Evolutionary conservation across 768 basidiomycete genomes (phyloP).

Genomic region (Fomitopsis serialis): DNA sequence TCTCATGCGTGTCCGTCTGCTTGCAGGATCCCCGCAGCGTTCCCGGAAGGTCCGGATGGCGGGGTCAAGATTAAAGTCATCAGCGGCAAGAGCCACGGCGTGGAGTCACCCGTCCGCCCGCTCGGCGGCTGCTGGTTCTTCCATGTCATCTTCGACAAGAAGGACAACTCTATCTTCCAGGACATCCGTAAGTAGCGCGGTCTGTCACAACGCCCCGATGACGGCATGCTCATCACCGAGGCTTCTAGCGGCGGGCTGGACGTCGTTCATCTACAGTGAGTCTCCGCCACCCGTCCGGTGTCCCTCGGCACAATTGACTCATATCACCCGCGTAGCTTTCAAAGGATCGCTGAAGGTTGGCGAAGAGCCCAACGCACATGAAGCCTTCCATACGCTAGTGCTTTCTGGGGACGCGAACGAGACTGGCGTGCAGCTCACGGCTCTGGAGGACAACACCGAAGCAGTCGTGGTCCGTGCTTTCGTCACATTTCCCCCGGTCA

Average conservation of each 20-base stretch:
- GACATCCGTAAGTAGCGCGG: slow-evolving; percentile 56
- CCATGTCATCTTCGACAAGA: slow-evolving; percentile 63
- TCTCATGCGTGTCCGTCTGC: background rate
- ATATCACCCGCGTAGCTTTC: slow-evolving; percentile 40
- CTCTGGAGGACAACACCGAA: slow-evolving; percentile 58
- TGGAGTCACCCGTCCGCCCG: slow-evolving; percentile 83
- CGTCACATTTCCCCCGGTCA: background rate
- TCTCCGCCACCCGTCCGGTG: background rate
- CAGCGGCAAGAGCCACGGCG: slow-evolving; percentile 82
- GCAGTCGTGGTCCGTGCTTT: slow-evolving; percentile 60
- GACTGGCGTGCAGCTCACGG: slow-evolving; percentile 63
- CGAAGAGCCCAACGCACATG: slow-evolving; percentile 37
- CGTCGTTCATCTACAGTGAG: slow-evolving; percentile 80
- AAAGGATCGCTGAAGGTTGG: slow-evolving; percentile 66
- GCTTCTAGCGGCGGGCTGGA: slow-evolving; percentile 74
- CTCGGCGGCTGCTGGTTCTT: slow-evolving; percentile 95
- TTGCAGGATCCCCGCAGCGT: slow-evolving; percentile 63
- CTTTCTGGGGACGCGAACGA: slow-evolving; percentile 55
- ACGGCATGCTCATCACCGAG: background rate
- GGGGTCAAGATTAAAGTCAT: slow-evolving; percentile 75
- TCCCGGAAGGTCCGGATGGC: slow-evolving; percentile 65
- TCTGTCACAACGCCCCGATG: background rate
- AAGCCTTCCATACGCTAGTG: slow-evolving; percentile 77
- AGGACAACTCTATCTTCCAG: slow-evolving; percentile 65
- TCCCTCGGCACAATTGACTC: background rate